Evolutionary conservation across 2,329 filamentous ascomycete species (phyloP), one percentile per base, ranked within the genome.

Genomic region (Colletotrichum zoysiae): DNA sequence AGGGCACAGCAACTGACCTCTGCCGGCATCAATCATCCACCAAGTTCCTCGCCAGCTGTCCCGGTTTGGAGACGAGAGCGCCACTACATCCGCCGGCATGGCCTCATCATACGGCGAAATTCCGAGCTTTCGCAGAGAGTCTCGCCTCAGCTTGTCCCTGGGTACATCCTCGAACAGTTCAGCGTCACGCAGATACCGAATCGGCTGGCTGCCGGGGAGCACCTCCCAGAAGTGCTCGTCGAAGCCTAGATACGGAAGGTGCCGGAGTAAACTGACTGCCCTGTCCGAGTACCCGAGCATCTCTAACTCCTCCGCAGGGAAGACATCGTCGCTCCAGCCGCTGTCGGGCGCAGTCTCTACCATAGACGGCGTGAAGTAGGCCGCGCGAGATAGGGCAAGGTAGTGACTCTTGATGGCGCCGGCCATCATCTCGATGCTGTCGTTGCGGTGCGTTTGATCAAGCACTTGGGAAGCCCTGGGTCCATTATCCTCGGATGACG

Each of bases 221-320:
- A 69, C 40, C 53, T 69, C 59, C 59, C 65, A 67, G 11, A 53
- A 48, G 56, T 60, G 14, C 56, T 67, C 65, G 56, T 67, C 56
- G 56, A 40, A n/a, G 33, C 50, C 48, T 26, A 68, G 40, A 40
- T 68, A 68, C 11, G 66, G 66, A n/a, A 68, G 51, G 26, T 68
- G 66, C 5, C 66, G 58, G 35, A 68, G 51, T 16, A 68, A 26
- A 50, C 30, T 23, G 59, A 68, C 38, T n/a, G 23, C 60, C 35
- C 40, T 69, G 33, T 69, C 66, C 44, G 59, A 64, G 48, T 51
- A 51, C 12, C 48, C 48, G 12, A 64, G 61, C n/a, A 23, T 40
- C 16, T 35, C 23, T 30, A 64, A 35, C 30, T 51, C 46, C 44
- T 44, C 61, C 5, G 35, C 30, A 42, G 61, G 44, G 18, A 64